Percentiles rank a stretch among this genome's conserved stretches.
phyloP scores from a whole-genome alignment of 441 rosid species.

The Gossypium schwendimanii region DNA sequence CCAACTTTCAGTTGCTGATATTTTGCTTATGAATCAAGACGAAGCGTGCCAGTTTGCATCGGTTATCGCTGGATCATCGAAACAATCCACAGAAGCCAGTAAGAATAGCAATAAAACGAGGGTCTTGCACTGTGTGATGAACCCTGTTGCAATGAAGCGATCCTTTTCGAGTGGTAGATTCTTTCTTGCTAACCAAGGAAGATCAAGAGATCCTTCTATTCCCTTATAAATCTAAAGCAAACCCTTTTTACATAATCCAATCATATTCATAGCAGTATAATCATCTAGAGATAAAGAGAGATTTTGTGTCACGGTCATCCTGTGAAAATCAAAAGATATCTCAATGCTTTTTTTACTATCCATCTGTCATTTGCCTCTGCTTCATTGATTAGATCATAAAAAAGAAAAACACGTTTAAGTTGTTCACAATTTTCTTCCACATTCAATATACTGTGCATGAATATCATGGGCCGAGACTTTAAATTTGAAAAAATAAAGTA shows the following conservation, averaged over 20 bases:
- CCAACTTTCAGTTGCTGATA: constrained; percentile 28
- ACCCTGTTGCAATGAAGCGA: constrained; percentile 36
- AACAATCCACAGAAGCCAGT: constrained; percentile 15
- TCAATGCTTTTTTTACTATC: not conserved
- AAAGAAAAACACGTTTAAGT: not conserved
- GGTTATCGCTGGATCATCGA: constrained; percentile 18
- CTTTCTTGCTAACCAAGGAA: constrained; percentile 36
- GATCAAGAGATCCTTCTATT: constrained; percentile 16
- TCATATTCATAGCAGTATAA: not conserved
- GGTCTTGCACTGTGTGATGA: constrained; percentile 17
- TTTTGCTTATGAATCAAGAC: constrained; percentile 25
- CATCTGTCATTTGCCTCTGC: not conserved
- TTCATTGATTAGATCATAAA: not conserved
- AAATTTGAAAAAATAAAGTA: too few species aligned
- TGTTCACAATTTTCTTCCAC: not conserved
- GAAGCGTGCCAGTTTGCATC: constrained; percentile 11
- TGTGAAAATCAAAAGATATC: not conserved
- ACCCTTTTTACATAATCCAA: not conserved
- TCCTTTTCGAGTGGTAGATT: constrained; percentile 61
- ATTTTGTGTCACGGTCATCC: not conserved
- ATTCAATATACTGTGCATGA: not conserved
- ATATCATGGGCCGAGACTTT: not conserved
- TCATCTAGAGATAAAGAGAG: not conserved
- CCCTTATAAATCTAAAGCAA: constrained; percentile 19
- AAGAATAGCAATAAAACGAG: constrained; percentile 17